Evolutionary conservation across 2,329 filamentous ascomycete species (phyloP).

Genomic region (Ascochyta pisi): DNA sequence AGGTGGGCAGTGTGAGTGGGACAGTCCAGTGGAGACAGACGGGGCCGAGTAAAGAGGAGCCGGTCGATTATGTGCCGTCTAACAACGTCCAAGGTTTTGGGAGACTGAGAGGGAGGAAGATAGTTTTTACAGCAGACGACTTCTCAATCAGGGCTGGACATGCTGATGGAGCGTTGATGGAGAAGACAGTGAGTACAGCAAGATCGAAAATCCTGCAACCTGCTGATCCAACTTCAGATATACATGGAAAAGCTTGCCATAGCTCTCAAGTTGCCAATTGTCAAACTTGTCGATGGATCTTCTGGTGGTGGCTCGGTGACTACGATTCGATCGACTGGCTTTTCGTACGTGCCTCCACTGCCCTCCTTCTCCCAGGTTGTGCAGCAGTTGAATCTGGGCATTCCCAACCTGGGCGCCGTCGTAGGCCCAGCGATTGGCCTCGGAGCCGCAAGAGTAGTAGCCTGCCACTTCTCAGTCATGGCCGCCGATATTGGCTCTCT

Average conservation of each 20-base stretch:
- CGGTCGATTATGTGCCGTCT: slow-evolving; percentile 61
- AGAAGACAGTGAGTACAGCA: slow-evolving; percentile 55
- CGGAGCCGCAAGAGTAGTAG: slow-evolving; percentile 66
- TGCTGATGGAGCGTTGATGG: slow-evolving; percentile 66
- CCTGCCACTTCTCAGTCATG: slow-evolving; percentile 72
- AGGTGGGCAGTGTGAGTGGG: slow-evolving; percentile 67
- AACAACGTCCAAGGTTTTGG: slow-evolving; percentile 70
- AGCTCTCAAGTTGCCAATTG: slow-evolving; percentile 63
- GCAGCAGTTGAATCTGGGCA: slow-evolving; percentile 66
- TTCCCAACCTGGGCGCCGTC: slow-evolving; percentile 69
- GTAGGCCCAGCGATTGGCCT: slow-evolving; percentile 69
- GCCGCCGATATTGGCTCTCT: slow-evolving; percentile 66
- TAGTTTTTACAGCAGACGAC: slow-evolving; percentile 69
- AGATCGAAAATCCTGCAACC: background rate
- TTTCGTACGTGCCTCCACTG: slow-evolving; percentile 66
- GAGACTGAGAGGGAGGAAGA: slow-evolving; percentile 58
- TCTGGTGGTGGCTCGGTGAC: slow-evolving; percentile 69
- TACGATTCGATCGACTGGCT: slow-evolving; percentile 62
- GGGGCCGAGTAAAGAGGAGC: slow-evolving; percentile 54
- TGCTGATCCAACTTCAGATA: slow-evolving; percentile 43
- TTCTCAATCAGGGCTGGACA: slow-evolving; percentile 69
- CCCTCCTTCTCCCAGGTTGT: slow-evolving; percentile 60
- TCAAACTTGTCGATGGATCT: slow-evolving; percentile 70
- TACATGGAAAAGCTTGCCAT: slow-evolving; percentile 69
- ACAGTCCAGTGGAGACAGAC: slow-evolving; percentile 64